Evolutionary conservation across 306 rosid species (phyloP), one percentile per base, ranked within the genome.

Genomic region (Cyamopsis tetragonoloba): DNA sequence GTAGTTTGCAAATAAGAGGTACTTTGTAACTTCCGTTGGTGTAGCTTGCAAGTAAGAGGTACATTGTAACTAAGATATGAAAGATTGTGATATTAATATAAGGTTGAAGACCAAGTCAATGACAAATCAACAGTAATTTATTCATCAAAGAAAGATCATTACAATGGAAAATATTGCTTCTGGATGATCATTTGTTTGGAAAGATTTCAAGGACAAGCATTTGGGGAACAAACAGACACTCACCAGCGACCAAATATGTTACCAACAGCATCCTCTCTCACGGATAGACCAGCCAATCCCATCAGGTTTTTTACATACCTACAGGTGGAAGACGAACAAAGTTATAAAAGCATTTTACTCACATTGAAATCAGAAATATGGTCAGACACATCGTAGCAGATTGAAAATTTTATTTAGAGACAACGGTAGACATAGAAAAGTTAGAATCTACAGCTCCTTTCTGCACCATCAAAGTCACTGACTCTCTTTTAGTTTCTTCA

Each of bases 181-280:
- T 47, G 42, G 30, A 39, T 57, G 19, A 34, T 18, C 4, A 27
- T 37, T 49, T n/a, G 24, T 10, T 48, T 7, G 2, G 42, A 35
- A 4, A 64, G 43, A 5, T 43, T 43, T 62, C 9, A 37, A 42
- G 38, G 15, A 27, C 48, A 38, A 41, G 15, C 18, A 5, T 12
- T 30, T 18, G 48, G 71, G 39, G 42, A 74, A 57, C 18, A 62
- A 53, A 4, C 27, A n/a, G 4, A 37, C 60, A 84, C 96, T 84
- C 73, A 89, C 97, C 96, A 93, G 28, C 87, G 85, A 44, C 97
- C 97, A 70, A 89, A 93, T 59, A 93, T 86, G 87, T 93, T 93
- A 51, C 98, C 98, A 46, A 89, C 89, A 17, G 97, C 88, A 65
- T 93, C 98, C 86, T 93, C 98, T 79, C 97, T 83, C 23, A 93